These are phyloP conservation scores for Diaporthe citriasiana DNA, from an alignment of 2,329 filamentous ascomycete species.

Conservation along the genomic window DNA sequence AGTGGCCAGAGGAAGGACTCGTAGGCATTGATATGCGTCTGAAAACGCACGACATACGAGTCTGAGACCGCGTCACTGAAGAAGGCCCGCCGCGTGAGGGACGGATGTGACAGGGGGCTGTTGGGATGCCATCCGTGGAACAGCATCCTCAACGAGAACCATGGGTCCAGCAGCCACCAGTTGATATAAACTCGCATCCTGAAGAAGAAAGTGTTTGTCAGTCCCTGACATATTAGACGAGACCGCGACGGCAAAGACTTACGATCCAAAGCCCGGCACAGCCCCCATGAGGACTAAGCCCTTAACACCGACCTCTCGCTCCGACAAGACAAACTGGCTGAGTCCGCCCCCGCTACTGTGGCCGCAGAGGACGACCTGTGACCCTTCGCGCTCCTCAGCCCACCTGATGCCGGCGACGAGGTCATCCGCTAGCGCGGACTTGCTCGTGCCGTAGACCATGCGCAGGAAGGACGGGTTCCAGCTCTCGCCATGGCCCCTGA, in stretches of 20 bases:
- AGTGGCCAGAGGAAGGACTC: slow-evolving; percentile 67
- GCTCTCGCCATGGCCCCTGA: slow-evolving; percentile 66
- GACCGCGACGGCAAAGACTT: background rate
- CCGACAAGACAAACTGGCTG: slow-evolving; percentile 62
- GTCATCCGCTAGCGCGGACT: slow-evolving; percentile 59
- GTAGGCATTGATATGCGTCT: slow-evolving; percentile 60
- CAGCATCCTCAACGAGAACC: slow-evolving; percentile 61
- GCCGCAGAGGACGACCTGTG: slow-evolving; percentile 60
- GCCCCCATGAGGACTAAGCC: slow-evolving; percentile 62
- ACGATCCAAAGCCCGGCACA: slow-evolving; percentile 49
- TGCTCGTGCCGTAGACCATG: slow-evolving; percentile 62
- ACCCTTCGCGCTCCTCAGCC: slow-evolving; percentile 51
- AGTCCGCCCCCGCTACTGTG: slow-evolving; percentile 67
- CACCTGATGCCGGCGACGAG: slow-evolving; percentile 58
- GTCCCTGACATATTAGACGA: background rate
- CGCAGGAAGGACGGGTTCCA: slow-evolving; percentile 64
- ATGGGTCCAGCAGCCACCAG: slow-evolving; percentile 62
- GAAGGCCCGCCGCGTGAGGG: slow-evolving; percentile 64
- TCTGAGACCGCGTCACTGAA: slow-evolving; percentile 61
- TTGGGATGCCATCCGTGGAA: slow-evolving; percentile 64
- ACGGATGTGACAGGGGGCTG: slow-evolving; percentile 65
- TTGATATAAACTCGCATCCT: slow-evolving; percentile 58
- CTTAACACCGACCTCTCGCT: slow-evolving; percentile 55
- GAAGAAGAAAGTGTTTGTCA: slow-evolving; percentile 53
- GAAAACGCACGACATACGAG: slow-evolving; percentile 57